Base-by-base conservation (phyloP, 176 grass and related monocot species). In the Echinochloa phyllopogon region DNA sequence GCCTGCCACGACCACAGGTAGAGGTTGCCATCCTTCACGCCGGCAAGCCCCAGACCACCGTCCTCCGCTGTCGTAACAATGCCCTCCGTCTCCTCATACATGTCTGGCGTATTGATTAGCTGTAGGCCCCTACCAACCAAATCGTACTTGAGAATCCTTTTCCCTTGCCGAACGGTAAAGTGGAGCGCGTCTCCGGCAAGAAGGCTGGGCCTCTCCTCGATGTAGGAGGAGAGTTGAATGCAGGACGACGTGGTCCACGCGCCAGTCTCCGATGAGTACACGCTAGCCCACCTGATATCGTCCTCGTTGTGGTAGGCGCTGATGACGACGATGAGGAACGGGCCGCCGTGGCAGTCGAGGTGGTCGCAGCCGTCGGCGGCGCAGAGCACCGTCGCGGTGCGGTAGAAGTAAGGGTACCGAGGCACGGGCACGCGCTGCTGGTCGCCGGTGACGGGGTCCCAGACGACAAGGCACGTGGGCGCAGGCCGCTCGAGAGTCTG, bases 381-480 rank as follows among this genome's bases (percentile, higher is more conserved):
- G 33, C 78, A 80, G 29, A 80, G 62, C 48, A 80, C 78, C 12
- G 78, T 47, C 40, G 78, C 78, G 2, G 78, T 41, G 63, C 5
- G 3, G 51, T 39, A 38, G 11, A n/a, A 23, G 14, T 9, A 1
- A 18, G 12, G 37, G 12, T 41, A 14, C 51, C 11, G 18, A 10
- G 45, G 37, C 39, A 5, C 18, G 16, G 44, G 63, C 20, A 55
- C 14, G 7, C 15, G 48, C 64, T 38, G 62, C 64, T 55, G 45
- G 29, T 67, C 62, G 29, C 77, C 77, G 18, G 77, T 80, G 62
- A 80, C 38, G 18, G 62, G 77, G 0, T 80, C 62, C 62, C 77
- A 80, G 6, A 67, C 62, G 29, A 65, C 4, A 62, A 80, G 45
- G 44, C 10, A 3, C 49, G 18, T 0, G 20, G 20, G 21, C 39